phyloP scores from a whole-genome alignment of 345 rosid genomes.

The Leavenworthia alabamica region DNA sequence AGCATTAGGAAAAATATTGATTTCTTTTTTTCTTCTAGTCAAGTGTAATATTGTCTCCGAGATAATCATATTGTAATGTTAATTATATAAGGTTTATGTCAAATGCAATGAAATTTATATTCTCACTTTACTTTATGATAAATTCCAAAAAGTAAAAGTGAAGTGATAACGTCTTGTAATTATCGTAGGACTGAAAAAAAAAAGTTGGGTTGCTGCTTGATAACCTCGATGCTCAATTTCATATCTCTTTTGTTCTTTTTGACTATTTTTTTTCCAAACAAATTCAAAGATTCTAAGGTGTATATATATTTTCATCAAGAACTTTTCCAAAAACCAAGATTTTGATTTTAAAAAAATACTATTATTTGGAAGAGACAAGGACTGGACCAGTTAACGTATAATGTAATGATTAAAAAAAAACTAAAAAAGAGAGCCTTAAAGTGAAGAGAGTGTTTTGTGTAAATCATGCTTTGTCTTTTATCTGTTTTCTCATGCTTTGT shows the following conservation, averaged over 20 bases:
- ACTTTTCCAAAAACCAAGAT: slow-evolving; percentile 29
- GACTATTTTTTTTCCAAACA: background rate
- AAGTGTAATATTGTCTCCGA: background rate
- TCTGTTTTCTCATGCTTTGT: slow-evolving; percentile 36
- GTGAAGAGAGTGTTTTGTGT: slow-evolving; percentile 32
- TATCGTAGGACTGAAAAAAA: slow-evolving; percentile 14
- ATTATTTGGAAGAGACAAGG: slow-evolving; percentile 17
- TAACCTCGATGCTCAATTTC: slow-evolving; percentile 2
- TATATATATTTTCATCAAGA: slow-evolving; percentile 2
- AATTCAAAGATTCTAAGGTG: slow-evolving; percentile 25
- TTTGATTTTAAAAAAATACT: background rate
- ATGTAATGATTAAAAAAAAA: slow-evolving; percentile 33
- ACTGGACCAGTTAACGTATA: slow-evolving; percentile 29
- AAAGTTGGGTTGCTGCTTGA: slow-evolving; percentile 15
- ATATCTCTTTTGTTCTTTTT: background rate
- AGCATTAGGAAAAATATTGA: slow-evolving; percentile 20
- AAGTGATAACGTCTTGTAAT: slow-evolving; percentile 19
- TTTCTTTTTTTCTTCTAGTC: slow-evolving; percentile 14
- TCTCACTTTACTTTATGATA: slow-evolving; percentile 4
- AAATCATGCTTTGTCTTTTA: slow-evolving; percentile 39
- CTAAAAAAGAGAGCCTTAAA: slow-evolving; percentile 29
- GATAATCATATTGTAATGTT: slow-evolving; percentile 24
- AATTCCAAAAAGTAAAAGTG: slow-evolving; percentile 15
- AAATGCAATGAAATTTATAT: slow-evolving; percentile 8
- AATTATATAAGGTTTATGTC: slow-evolving; percentile 6